Conservation (phyloP, 1,139 yeast genomes). For the Suhomyces guaymorum region DNA sequence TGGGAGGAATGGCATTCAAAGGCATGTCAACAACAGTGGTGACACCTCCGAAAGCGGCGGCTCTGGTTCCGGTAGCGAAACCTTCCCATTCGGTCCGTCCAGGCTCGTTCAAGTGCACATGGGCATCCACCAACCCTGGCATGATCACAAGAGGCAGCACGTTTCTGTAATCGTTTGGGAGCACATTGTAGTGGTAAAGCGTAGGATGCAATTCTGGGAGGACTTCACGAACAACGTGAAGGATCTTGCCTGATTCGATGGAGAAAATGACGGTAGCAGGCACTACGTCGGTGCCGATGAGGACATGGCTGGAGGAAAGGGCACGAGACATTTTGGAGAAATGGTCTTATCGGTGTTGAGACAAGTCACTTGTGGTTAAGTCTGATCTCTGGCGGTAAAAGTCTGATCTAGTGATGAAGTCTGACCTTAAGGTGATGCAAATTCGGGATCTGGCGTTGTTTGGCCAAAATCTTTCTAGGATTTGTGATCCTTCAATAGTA, state of each 20-base stretch:
- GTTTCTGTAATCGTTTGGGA: slow-evolving; percentile 44
- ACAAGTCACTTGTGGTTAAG: not conserved
- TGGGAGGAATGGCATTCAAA: slow-evolving; percentile 91
- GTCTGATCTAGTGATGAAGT: too few species aligned
- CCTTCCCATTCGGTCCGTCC: slow-evolving; percentile 98
- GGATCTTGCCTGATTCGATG: slow-evolving; percentile 62
- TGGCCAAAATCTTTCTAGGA: too few species aligned
- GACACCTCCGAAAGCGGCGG: slow-evolving; percentile 94
- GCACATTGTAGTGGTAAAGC: slow-evolving; percentile 44
- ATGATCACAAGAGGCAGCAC: slow-evolving; percentile 67
- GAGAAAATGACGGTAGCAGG: slow-evolving; percentile 75
- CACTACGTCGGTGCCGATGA: slow-evolving; percentile 48
- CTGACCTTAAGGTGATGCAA: too few species aligned
- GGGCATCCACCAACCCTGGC: slow-evolving; percentile 93
- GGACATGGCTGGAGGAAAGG: slow-evolving; percentile 64
- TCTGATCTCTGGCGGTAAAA: not conserved
- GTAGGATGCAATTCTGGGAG: slow-evolving; percentile 39
- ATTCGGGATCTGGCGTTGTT: too few species aligned
- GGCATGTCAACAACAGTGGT: slow-evolving; percentile 98
- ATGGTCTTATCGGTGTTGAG: too few species aligned
- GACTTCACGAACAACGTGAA: slow-evolving; percentile 42
- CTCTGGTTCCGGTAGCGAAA: slow-evolving; percentile 85
- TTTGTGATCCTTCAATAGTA: too few species aligned
- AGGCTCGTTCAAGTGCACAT: slow-evolving; percentile 91
- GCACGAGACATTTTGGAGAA: slow-evolving; percentile 54